Evolutionary conservation across 2,329 filamentous ascomycete species (phyloP).

Genomic region (Phaeoacremonium minimum): DNA sequence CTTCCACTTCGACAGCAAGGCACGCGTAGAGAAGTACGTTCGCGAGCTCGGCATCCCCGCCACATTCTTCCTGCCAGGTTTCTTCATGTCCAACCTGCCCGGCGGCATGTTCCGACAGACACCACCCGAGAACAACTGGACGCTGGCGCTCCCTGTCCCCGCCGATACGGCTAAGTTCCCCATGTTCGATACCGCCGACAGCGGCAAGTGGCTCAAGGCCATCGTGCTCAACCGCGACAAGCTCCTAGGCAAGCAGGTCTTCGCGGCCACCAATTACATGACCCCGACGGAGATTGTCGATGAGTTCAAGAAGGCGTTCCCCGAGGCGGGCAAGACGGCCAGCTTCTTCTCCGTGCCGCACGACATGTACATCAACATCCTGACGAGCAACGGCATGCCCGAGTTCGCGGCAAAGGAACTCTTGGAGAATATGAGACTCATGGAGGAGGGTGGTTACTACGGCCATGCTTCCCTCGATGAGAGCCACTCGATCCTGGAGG

Average conservation of each 20-base stretch:
- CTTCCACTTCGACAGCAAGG: constrained; percentile 54
- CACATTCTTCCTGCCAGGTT: constrained; percentile 47
- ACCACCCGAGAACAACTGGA: constrained; percentile 25
- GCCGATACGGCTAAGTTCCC: constrained; percentile 24
- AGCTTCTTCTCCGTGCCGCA: constrained; percentile 27
- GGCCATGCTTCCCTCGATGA: constrained; percentile 35
- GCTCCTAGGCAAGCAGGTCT: constrained; percentile 35
- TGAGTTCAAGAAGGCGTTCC: constrained; percentile 29
- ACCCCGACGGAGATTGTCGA: constrained; percentile 32
- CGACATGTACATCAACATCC: constrained; percentile 32
- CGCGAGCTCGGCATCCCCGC: constrained; percentile 37
- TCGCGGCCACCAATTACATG: constrained; percentile 35
- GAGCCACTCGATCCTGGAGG: constrained; percentile 28
- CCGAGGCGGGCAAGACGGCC: constrained; percentile 32
- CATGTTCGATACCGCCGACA: constrained; percentile 27
- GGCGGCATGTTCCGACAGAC: constrained; percentile 18
- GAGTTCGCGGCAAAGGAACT: constrained; percentile 40
- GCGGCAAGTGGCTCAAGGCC: constrained; percentile 32
- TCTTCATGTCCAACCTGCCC: constrained; percentile 48
- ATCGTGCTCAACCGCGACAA: constrained; percentile 26
- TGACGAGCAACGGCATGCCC: constrained; percentile 28
- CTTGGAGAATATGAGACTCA: constrained; percentile 47
- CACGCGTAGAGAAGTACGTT: constrained; percentile 50
- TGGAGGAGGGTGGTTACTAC: constrained; percentile 50
- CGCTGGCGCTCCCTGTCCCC: constrained; percentile 23